These are phyloP conservation scores for Fraxinus latifolia DNA, from an alignment of 305 asterid species.

Conservation along the genomic window DNA sequence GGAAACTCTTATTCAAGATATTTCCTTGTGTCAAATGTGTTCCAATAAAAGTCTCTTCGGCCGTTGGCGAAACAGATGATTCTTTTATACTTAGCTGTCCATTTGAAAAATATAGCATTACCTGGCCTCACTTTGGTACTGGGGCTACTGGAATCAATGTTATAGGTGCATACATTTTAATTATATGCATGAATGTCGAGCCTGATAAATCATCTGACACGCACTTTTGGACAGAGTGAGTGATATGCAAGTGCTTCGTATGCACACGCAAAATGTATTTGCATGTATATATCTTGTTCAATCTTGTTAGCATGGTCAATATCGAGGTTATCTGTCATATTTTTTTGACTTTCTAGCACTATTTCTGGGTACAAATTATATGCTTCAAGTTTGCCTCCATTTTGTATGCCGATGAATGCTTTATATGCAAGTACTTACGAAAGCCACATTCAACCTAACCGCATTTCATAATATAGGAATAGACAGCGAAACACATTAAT, in stretches of 20 bases:
- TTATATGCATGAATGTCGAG: background rate
- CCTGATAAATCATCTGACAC: background rate
- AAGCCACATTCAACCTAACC: background rate
- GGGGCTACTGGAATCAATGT: background rate
- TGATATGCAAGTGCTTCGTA: background rate
- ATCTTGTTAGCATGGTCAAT: background rate
- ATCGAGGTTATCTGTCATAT: background rate
- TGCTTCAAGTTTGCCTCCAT: background rate
- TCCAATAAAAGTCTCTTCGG: background rate
- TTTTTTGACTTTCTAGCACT: background rate
- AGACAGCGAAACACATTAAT: conserved; percentile 88
- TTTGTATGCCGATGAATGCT: background rate
- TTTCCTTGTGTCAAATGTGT: background rate
- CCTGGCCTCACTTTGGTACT: background rate
- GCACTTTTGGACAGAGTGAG: background rate
- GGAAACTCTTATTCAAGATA: background rate
- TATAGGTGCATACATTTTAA: background rate
- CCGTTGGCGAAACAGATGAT: background rate
- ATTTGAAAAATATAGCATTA: background rate
- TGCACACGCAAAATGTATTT: background rate
- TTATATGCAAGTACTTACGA: background rate
- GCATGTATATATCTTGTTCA: background rate
- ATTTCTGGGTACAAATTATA: background rate
- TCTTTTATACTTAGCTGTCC: background rate
- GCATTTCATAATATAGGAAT: conserved; percentile 42